Evolutionary conservation across 768 basidiomycete species (phyloP), one percentile per base, ranked within the genome.

Genomic region (Mycena alexandri): DNA sequence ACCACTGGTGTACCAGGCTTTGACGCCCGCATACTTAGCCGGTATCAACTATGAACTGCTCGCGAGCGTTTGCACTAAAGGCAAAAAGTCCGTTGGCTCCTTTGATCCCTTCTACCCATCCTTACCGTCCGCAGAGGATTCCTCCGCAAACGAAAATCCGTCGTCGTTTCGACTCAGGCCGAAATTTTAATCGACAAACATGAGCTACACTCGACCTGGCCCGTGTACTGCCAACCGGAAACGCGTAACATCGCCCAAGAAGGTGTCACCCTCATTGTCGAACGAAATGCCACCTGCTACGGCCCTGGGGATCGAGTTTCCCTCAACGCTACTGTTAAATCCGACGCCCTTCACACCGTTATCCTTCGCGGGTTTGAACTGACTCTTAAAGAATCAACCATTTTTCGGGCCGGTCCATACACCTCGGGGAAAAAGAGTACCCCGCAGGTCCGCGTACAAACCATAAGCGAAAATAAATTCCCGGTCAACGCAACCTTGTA

Each of bases 151-250:
- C 89, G 92, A 71, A 91, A 93, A 73, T 86, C 91, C 1, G 82
- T 87, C 22, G 86, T 93, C 47, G 79, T 88, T 34, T 87, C 90
- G n/a, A 86, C 89, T 14, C 83, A 87, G 21, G 87, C 92, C 38
- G 81, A 85, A 14, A 90, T 98, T 50, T 87, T 90, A 68, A 93
- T 98, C 73, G 93, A 94, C 83, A 98, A 97, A 78, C 95, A 97
- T 74, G 96, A 97, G 70, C 82, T 96, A 9, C 95, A 97, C 74
- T 92, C 95, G 5, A 91, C 93, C 1, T 98, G 96, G 96, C 95
- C 96, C 3, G 86, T 96, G 34, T 97, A 95, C 75, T 87, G 87
- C 54, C 92, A 94, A 75, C 86, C 87, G 13, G 93, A 95, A 73
- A 85, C 84, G 38, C 90, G 93, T n/a, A 84, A 86, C 17, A 79